phyloP scores from a whole-genome alignment of 2,329 filamentous ascomycete genomes.

The Chrysosporium queenslandicum region DNA sequence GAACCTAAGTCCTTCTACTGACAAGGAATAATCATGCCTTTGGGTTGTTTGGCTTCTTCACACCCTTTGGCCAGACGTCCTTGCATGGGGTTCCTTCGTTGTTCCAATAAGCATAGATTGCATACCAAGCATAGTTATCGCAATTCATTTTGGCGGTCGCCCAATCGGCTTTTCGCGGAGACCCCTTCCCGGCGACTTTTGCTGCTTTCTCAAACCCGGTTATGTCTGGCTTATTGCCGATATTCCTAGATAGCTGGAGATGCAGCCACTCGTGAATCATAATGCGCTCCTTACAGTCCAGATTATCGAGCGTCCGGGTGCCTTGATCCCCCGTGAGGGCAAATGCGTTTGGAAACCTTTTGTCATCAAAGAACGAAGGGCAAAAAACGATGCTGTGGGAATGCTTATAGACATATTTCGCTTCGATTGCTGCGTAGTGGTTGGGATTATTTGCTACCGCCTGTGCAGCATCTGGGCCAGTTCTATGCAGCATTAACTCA shows the following conservation, averaged over 20 bases:
- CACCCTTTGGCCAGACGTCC: constrained; percentile 3
- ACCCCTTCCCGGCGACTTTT: constrained; percentile 6
- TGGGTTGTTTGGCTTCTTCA: constrained; percentile 7
- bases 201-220: constrained; percentile 9
- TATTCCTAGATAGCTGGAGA: constrained; percentile 8
- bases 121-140: constrained; percentile 12
- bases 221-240: neutral
- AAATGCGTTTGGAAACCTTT: constrained; percentile 4
- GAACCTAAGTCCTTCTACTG: neutral
- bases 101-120: constrained; percentile 8
- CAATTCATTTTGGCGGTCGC: constrained; percentile 3
- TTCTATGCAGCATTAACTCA: neutral
- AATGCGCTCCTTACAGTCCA: constrained; percentile 10
- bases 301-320: constrained; percentile 1
- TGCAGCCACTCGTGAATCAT: constrained; percentile 13
- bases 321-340: neutral
- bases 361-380: constrained; percentile 8
- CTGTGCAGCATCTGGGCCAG: constrained; percentile 5
- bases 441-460: constrained; percentile 4
- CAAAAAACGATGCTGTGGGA: constrained; percentile 12
- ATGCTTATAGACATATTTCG: constrained; percentile 6
- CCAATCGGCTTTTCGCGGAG: constrained; percentile 10
- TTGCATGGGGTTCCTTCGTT: neutral
- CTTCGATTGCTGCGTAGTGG: neutral
- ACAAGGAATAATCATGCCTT: neutral